A percentile compares a stretch with the other conserved stretches of the same genome.
Conservation (phyloP, 805 yeast species). For the Diddensiella caesifluorescens region DNA sequence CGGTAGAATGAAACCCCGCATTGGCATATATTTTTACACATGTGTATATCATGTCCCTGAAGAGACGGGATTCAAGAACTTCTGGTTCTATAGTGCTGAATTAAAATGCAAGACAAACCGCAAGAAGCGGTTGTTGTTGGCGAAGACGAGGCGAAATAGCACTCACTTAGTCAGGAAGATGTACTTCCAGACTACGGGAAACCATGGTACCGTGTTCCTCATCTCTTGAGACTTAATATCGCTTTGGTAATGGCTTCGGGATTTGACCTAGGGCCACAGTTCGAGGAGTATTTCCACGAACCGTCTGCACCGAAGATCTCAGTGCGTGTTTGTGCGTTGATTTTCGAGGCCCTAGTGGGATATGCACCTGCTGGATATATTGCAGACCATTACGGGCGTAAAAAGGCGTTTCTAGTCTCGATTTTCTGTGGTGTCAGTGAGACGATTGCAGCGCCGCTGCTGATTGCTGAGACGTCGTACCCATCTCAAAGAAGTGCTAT, state of each 20-base stretch:
- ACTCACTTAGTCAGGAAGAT: not conserved
- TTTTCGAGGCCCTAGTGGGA: slow-evolving; percentile 23
- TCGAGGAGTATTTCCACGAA: slow-evolving; percentile 11
- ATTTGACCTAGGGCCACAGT: slow-evolving; percentile 15
- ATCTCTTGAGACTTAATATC: slow-evolving; percentile 4
- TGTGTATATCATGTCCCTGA: too few relatives aligned
- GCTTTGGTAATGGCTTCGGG: slow-evolving; percentile 9
- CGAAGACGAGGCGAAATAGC: not conserved
- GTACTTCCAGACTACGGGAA: slow-evolving; percentile 13
- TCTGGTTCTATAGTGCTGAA: too few relatives aligned
- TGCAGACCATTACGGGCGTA: slow-evolving; percentile 60
- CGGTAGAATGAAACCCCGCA: too few relatives aligned
- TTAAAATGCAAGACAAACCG: not conserved
- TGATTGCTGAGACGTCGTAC: slow-evolving; percentile 68
- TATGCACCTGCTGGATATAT: slow-evolving; percentile 41
- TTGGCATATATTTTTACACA: too few relatives aligned
- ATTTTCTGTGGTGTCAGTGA: slow-evolving; percentile 64
- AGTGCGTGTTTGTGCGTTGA: slow-evolving; percentile 7
- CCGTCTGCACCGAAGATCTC: slow-evolving; percentile 14
- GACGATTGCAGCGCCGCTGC: slow-evolving; percentile 67
- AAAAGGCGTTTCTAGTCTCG: slow-evolving; percentile 47
- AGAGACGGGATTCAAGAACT: too few relatives aligned
- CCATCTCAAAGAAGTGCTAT: slow-evolving; percentile 48
- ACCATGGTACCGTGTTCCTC: slow-evolving; percentile 11
- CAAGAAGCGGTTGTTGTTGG: not conserved